Conservation (phyloP, 768 basidiomycete genomes). For the Xerocomus brunneocitrinus region DNA sequence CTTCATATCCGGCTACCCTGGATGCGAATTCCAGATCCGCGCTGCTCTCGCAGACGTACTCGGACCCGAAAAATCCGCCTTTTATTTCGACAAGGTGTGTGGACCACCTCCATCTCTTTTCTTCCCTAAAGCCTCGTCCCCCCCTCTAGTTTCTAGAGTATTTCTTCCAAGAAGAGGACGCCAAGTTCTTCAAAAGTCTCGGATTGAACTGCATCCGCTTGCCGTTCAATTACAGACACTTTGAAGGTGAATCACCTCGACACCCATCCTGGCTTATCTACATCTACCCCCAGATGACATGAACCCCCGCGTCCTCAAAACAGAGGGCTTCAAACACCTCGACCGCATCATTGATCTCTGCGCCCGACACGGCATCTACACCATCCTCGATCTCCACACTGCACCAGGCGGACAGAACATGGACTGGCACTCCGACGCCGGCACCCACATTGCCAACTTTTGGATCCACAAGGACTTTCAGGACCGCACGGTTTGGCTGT, state of each 20-base stretch:
- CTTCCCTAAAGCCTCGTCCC: not conserved
- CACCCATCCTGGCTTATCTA: not conserved
- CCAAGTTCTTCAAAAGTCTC: conserved; percentile 70
- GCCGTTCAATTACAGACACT: conserved; percentile 71
- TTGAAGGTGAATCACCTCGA: conserved; percentile 38
- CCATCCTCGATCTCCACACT: conserved; percentile 78
- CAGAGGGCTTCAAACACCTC: conserved; percentile 74
- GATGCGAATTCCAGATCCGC: conserved; percentile 77
- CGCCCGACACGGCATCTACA: conserved; percentile 69
- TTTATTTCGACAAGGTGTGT: conserved; percentile 79
- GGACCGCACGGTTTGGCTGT: conserved; percentile 72
- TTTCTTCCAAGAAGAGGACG: conserved; percentile 76
- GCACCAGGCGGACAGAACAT: conserved; percentile 71
- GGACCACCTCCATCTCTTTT: not conserved
- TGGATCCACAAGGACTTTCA: conserved; percentile 87
- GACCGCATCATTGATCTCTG: conserved; percentile 77
- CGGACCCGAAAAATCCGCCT: conserved; percentile 62
- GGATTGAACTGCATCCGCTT: conserved; percentile 79
- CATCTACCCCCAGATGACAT: conserved; percentile 49
- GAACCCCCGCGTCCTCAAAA: conserved; percentile 73
- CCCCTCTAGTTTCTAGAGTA: conserved; percentile 66
- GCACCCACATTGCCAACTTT: conserved; percentile 66
- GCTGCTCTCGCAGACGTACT: conserved; percentile 61
- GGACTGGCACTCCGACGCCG: conserved; percentile 78
- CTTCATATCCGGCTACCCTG: conserved; percentile 75